Conservation (phyloP, 352 stramenopile species). For the Phytophthora agathidicida region DNA sequence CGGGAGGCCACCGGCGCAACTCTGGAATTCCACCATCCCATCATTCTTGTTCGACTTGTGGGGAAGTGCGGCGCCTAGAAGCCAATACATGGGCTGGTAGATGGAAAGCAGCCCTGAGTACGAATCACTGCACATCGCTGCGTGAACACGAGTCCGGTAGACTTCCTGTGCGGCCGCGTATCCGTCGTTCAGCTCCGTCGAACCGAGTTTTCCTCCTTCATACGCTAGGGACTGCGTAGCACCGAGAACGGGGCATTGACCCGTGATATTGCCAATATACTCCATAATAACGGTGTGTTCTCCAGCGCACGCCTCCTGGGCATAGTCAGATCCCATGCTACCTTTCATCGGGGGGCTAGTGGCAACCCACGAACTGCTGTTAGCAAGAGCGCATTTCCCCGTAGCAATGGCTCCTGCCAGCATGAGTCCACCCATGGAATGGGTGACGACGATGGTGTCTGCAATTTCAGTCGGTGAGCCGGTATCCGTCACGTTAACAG, state of each 20-base stretch:
- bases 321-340: slow-evolving; percentile 58
- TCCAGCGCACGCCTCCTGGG: slow-evolving; percentile 39
- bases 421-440: slow-evolving; percentile 58
- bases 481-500: slow-evolving; percentile 21
- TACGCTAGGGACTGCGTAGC: slow-evolving; percentile 47
- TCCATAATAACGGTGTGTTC: slow-evolving; percentile 35
- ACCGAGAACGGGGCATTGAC: slow-evolving; percentile 36
- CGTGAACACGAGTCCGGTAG: slow-evolving; percentile 37
- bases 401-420: slow-evolving; percentile 46
- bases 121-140: slow-evolving; percentile 48
- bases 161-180: slow-evolving; percentile 41
- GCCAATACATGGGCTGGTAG: slow-evolving; percentile 36
- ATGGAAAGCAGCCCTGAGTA: slow-evolving; percentile 45
- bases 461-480: slow-evolving; percentile 33
- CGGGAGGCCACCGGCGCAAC: slow-evolving; percentile 48
- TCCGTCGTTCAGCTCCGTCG: slow-evolving; percentile 16
- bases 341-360: slow-evolving; percentile 49
- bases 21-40: slow-evolving; percentile 62
- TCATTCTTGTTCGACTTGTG: slow-evolving; percentile 50
- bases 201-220: slow-evolving; percentile 30
- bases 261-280: slow-evolving; percentile 36
- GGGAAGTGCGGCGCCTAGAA: slow-evolving; percentile 32
- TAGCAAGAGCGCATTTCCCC: slow-evolving; percentile 45
- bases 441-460: slow-evolving; percentile 51
- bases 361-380: slow-evolving; percentile 44